A percentile compares a stretch with the other conserved stretches of the same genome.
phyloP scores from a whole-genome alignment of 805 yeast genomes.

The Citeromyces matritensis region DNA sequence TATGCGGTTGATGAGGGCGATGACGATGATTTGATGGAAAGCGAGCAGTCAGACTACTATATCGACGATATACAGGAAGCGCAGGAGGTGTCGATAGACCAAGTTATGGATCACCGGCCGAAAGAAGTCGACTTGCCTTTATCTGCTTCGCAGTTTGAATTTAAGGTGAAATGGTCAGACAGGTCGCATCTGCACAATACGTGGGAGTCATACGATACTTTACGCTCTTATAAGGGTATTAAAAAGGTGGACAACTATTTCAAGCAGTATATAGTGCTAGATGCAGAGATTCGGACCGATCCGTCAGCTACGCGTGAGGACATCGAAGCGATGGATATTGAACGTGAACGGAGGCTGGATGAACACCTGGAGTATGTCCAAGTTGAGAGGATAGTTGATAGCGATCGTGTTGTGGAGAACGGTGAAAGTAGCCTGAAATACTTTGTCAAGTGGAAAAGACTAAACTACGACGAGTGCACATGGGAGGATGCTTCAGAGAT shows the following conservation, averaged over 20 bases:
- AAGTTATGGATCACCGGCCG: slow-evolving; percentile 37
- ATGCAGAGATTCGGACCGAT: slow-evolving; percentile 64
- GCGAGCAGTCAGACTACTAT: slow-evolving; percentile 7
- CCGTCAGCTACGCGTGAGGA: slow-evolving; percentile 82
- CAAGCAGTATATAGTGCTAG: slow-evolving; percentile 58
- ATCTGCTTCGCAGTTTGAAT: slow-evolving; percentile 28
- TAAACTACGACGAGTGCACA: slow-evolving; percentile 89
- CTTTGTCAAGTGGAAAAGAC: slow-evolving; percentile 84
- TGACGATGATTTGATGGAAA: slow-evolving; percentile 23
- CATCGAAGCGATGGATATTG: slow-evolving; percentile 85
- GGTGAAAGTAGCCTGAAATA: slow-evolving; percentile 63
- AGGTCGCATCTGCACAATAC: slow-evolving; percentile 88
- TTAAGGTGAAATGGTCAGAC: slow-evolving; percentile 73
- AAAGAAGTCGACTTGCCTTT: slow-evolving; percentile 5
- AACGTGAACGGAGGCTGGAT: slow-evolving; percentile 71
- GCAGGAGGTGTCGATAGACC: slow-evolving; percentile 9
- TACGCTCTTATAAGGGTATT: slow-evolving; percentile 51
- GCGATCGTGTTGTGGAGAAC: slow-evolving; percentile 57
- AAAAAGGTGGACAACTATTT: slow-evolving; percentile 86
- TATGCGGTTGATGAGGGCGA: slow-evolving; percentile 63
- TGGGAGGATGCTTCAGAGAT: slow-evolving; percentile 92
- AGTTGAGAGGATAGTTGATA: slow-evolving; percentile 82
- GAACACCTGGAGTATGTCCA: slow-evolving; percentile 70
- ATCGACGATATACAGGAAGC: slow-evolving; percentile 5
- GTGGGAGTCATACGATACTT: slow-evolving; percentile 61